These are phyloP conservation scores for Aspergillus vadensis DNA, from an alignment of 2,329 filamentous ascomycete genomes.

Conservation along the genomic window DNA sequence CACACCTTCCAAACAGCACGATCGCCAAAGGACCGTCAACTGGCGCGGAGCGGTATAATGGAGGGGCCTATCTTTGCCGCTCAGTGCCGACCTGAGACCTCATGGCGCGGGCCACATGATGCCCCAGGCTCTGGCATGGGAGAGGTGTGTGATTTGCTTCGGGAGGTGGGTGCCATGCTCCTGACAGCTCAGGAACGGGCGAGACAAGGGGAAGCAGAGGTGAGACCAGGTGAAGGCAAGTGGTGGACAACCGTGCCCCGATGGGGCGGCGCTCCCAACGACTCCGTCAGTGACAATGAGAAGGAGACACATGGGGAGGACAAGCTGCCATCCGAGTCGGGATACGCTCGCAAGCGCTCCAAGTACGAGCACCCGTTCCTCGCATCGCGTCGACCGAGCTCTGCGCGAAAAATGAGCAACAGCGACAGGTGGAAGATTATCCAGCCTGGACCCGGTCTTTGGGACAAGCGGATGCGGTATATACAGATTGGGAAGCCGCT, in stretches of 20 bases:
- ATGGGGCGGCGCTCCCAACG: slow-evolving; percentile 55
- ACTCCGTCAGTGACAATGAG: slow-evolving; percentile 32
- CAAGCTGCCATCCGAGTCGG: slow-evolving; percentile 28
- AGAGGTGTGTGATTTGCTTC: slow-evolving; percentile 55
- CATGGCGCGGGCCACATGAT: slow-evolving; percentile 48
- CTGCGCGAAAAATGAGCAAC: slow-evolving; percentile 47
- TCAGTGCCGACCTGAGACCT: slow-evolving; percentile 57
- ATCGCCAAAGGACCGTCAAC: slow-evolving; percentile 54
- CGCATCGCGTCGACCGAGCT: slow-evolving; percentile 34
- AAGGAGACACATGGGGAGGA: slow-evolving; percentile 33
- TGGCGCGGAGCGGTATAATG: slow-evolving; percentile 56
- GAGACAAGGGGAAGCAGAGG: slow-evolving; percentile 56
- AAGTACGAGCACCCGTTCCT: slow-evolving; percentile 38
- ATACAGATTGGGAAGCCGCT: slow-evolving; percentile 57
- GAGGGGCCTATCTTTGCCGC: slow-evolving; percentile 61
- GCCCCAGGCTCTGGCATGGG: slow-evolving; percentile 33
- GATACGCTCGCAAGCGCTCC: slow-evolving; percentile 42
- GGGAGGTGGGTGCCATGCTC: slow-evolving; percentile 60
- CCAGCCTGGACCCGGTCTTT: slow-evolving; percentile 53
- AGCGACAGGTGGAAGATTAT: slow-evolving; percentile 57
- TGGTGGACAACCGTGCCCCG: slow-evolving; percentile 62
- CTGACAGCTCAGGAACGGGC: slow-evolving; percentile 62
- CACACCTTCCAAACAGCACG: slow-evolving; percentile 58
- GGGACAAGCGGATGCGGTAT: slow-evolving; percentile 60
- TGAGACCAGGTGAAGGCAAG: slow-evolving; percentile 55